Evolutionary conservation across 192 early-diverging fungal genomes (phyloP), one percentile per base, ranked within the genome.

Genomic region (Linderina pennispora): DNA sequence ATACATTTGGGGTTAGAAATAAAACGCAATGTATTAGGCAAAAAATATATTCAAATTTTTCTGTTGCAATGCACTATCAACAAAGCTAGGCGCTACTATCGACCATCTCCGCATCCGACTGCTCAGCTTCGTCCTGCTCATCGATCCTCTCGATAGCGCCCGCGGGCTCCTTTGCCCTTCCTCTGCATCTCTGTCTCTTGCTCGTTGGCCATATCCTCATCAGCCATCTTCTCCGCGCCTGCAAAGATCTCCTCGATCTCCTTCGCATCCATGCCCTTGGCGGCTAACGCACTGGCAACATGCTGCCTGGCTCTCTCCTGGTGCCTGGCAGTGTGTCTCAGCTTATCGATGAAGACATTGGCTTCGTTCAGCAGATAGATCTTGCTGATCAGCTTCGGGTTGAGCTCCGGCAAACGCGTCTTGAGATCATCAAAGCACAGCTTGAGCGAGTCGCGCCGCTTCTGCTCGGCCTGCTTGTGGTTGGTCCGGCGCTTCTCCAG

Each of bases 381-480:
- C 50, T 97, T 97, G 66, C 85, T 89, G 21, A 89, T 85, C 42
- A 86, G 78, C 73, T 92, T 91, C 19, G 89, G 82, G 25, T 80
- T 60, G 10, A 89, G 78, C 13, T 81, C 75, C 8, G 89, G 88
- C 26, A 96, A 55, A 23, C 87, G 66, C 1, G 54, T 41, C 34
- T 79, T 68, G 8, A 98, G 63, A 8, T 83, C 73, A 26, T 97
- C 90, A 57, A 98, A 98, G 40, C 86, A 89, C 34, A 82, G 62
- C 46, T 96, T 96, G 4, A 98, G 79, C 22, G 86, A 87, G 53
- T 98, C 96, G 7, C 96, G 78, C 9, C 96, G 86, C 58, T 89
- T 90, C 62, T 98, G 96, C 61, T 98, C 96, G 3, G 93, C 92
- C 34, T 91, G 84, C 64, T 97, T 95, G 70, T 98, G 96, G 13